Percentiles rank a stretch among this genome's conserved stretches.
Conservation (phyloP, 1,284 basidiomycete genomes). For the Fomitiporia mediterranea region DNA sequence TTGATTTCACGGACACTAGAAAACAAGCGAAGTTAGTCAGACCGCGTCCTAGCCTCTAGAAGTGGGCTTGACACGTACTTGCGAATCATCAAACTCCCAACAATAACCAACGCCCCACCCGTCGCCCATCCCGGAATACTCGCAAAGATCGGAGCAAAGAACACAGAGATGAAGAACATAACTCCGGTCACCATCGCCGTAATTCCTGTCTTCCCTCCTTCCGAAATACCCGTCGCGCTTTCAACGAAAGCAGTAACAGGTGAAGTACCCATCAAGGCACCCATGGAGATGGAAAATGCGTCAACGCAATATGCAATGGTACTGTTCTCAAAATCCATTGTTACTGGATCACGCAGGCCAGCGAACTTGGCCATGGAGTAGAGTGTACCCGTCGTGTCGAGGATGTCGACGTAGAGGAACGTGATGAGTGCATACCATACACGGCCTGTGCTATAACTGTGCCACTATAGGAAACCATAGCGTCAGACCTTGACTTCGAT, state of each 20-base stretch:
- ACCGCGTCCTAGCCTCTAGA: too few species aligned
- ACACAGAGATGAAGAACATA: conserved; percentile 81
- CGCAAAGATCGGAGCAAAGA: conserved; percentile 89
- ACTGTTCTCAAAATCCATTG: conserved; percentile 84
- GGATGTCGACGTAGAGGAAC: conserved; percentile 87
- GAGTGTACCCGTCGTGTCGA: conserved; percentile 62
- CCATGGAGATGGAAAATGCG: conserved; percentile 77
- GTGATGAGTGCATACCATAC: conserved; percentile 87
- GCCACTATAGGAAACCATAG: conserved; percentile 32
- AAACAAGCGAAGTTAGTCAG: neutral
- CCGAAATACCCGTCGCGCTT: conserved; percentile 74
- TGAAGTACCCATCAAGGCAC: conserved; percentile 79
- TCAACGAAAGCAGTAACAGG: conserved; percentile 89
- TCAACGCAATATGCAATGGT: conserved; percentile 84
- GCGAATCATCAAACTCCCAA: conserved; percentile 86
- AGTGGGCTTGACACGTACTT: conserved; percentile 43
- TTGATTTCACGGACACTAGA: conserved; percentile 75
- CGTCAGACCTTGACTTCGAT: conserved; percentile 1
- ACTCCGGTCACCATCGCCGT: conserved; percentile 74
- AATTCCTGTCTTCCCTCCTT: conserved; percentile 87
- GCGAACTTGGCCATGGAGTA: conserved; percentile 93
- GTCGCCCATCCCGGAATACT: conserved; percentile 88
- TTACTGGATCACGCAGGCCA: conserved; percentile 80
- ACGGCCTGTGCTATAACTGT: conserved; percentile 58
- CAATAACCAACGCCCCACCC: conserved; percentile 81